phyloP scores from a whole-genome alignment of 2,329 filamentous ascomycete genomes.

The Neofusicoccum sp. region DNA sequence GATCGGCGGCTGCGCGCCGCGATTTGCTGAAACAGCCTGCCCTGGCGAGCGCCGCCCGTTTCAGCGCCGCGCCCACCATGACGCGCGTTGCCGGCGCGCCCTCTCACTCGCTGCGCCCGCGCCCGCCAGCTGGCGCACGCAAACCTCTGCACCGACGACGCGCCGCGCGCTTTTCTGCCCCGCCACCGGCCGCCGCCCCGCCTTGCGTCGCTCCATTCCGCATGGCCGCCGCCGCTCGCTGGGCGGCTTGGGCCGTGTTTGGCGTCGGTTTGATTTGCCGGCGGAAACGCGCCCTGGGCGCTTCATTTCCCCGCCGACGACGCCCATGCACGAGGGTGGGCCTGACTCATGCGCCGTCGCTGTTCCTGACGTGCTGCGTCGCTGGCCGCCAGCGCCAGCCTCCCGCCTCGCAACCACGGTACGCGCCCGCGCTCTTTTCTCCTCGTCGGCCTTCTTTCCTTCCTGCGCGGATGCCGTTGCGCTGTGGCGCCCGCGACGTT shows the following conservation, averaged over 20 bases:
- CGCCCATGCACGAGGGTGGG: neutral
- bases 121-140: neutral
- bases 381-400: neutral
- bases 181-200: neutral
- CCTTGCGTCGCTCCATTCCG: constrained; percentile 10
- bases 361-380: neutral
- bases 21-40: constrained; percentile 12
- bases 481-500: constrained; percentile 11
- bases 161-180: neutral
- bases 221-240: neutral
- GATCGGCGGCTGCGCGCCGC: constrained; percentile 7
- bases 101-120: neutral
- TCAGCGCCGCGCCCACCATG: constrained; percentile 12
- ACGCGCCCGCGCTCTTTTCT: neutral
- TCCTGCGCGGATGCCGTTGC: constrained; percentile 6
- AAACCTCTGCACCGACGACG: neutral
- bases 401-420: constrained; percentile 5
- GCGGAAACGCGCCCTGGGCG: neutral
- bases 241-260: constrained; percentile 4
- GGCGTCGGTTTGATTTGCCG: neutral
- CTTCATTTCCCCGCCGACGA: constrained; percentile 10
- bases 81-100: neutral
- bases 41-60: constrained; percentile 12
- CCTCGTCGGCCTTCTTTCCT: constrained; percentile 1
- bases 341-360: neutral